Evolutionary conservation across 306 rosid genomes (phyloP), one percentile per base, ranked within the genome.

Genomic region (Cicer cuneatum): DNA sequence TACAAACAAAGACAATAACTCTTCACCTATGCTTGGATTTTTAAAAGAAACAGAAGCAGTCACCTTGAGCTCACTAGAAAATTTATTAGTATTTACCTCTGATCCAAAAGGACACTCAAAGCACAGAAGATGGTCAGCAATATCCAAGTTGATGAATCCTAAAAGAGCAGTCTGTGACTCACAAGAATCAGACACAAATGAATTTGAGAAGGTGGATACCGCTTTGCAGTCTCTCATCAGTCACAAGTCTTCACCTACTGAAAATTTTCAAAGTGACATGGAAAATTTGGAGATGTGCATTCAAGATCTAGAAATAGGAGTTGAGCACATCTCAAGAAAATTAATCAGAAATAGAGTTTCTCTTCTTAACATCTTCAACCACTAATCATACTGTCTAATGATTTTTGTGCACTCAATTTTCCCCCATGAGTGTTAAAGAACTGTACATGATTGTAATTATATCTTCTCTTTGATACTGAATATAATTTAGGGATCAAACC

Each of bases 361-460:
- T 38, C 76, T 84, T 63, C 79, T 78, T 29, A 78, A 81, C 69
- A 70, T 78, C 49, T 60, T 81, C 51, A 78, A 76, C 69, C 76
- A 80, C 51, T 71, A 60, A 78, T 24, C 61, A 21, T 53, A 46
- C 35, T 37, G 47, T 41, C 37, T 5, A 54, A 46, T 10, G 5
- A 62, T 4, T 33, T 45, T 65, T 39, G 68, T 37, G 61, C 48
- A 53, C 77, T 81, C 81, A 70, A 43, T 75, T 75, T 69, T 75
- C 37, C 41, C 24, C 70, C n/a, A 54, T 8, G 77, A 75, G 81
- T 54, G 56, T 38, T 59, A 62, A 52, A 74, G 13, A 69, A 53
- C 5, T 70, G 71, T 76, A 81, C 66, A 76, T 67, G 59, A 65
- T 10, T 65, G 18, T 65, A 38, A 64, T 9, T 64, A 41, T 12